phyloP scores from a whole-genome alignment of 75 land plant species.

The Larix kaempferi region DNA sequence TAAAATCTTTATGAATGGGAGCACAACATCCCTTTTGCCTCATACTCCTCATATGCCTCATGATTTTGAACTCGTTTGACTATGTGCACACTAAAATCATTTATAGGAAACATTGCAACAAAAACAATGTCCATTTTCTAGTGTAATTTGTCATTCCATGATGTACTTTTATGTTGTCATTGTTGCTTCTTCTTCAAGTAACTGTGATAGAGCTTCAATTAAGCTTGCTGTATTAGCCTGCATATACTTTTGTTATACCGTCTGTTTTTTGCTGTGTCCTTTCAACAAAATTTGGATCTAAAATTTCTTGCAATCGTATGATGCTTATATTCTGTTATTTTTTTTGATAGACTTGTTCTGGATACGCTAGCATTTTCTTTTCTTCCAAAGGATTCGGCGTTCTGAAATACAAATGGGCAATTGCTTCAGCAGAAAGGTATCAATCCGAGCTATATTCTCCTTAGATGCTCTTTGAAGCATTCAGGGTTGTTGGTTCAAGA shows the following conservation, averaged over 20 bases:
- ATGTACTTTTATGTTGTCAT: neutral
- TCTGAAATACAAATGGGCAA: conserved; percentile 6
- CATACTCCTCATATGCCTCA: too few species aligned
- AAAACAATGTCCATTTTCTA: too few species aligned
- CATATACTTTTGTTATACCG: neutral
- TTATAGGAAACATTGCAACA: too few species aligned
- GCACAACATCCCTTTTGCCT: too few species aligned
- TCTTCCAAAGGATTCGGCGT: neutral
- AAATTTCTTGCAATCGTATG: neutral
- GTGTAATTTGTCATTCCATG: too few species aligned
- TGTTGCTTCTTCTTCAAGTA: conserved; percentile 1
- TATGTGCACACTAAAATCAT: too few species aligned
- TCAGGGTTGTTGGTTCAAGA: neutral
- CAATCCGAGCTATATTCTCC: neutral
- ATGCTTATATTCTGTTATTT: neutral
- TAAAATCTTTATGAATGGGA: too few species aligned
- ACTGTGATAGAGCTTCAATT: neutral
- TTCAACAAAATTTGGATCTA: neutral
- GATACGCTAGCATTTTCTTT: conserved; percentile 6
- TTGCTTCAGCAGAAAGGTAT: neutral
- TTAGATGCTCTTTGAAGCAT: neutral
- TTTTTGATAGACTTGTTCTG: conserved; percentile 3
- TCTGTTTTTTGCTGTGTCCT: neutral
- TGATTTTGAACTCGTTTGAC: too few species aligned
- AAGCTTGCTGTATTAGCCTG: neutral